These are phyloP conservation scores for Globisporangium parvum DNA, from an alignment of 352 stramenopile genomes.

Conservation along the genomic window DNA sequence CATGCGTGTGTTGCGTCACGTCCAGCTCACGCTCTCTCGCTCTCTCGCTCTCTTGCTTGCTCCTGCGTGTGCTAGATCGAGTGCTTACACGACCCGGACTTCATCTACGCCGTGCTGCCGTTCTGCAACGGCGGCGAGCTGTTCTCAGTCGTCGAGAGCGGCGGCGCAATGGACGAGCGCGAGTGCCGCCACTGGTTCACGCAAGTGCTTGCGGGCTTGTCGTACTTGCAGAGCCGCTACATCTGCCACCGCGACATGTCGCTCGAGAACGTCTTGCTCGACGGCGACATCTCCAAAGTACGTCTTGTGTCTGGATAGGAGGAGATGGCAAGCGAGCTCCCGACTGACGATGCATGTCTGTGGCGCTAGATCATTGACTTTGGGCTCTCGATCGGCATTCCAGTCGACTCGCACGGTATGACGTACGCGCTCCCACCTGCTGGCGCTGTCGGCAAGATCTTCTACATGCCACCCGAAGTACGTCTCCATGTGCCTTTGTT, in stretches of 20 bases:
- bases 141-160: slow-evolving; percentile 79
- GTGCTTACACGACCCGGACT: slow-evolving; percentile 78
- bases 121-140: slow-evolving; percentile 84
- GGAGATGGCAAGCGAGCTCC: no score
- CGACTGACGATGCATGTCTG: no score
- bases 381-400: slow-evolving; percentile 78
- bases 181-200: slow-evolving; percentile 83
- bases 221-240: slow-evolving; percentile 77
- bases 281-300: slow-evolving; percentile 81
- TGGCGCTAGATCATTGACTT: slow-evolving; percentile 79
- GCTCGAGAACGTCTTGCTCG: slow-evolving; percentile 80
- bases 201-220: slow-evolving; percentile 71
- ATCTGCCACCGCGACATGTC: slow-evolving; percentile 88
- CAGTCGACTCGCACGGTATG: slow-evolving; percentile 78
- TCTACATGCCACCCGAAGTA: slow-evolving; percentile 88
- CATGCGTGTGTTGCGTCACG: no score
- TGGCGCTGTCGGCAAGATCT: slow-evolving; percentile 83
- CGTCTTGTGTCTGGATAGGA: no score
- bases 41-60: not conserved
- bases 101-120: slow-evolving; percentile 80
- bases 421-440: slow-evolving; percentile 79
- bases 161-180: slow-evolving; percentile 67
- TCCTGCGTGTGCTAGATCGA: slow-evolving; percentile 36
- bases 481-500: not conserved
- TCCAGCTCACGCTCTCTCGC: not conserved